Conservation (phyloP, 2,329 filamentous ascomycete species). For the Penicillium sp. region DNA sequence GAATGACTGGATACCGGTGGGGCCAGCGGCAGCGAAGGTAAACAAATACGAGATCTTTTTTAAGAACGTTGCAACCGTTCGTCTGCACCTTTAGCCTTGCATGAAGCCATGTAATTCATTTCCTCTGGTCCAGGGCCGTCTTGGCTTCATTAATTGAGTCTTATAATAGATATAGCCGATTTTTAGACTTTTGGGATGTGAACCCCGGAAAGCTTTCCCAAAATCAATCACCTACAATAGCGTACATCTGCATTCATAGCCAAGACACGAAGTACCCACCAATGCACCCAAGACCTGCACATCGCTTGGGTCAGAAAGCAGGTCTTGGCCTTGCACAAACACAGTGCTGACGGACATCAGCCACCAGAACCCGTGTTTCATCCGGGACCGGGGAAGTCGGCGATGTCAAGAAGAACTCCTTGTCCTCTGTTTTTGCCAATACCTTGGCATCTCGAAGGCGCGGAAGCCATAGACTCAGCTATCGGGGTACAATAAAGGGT, state of each 20-base stretch:
- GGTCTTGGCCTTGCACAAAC: constrained; percentile 11
- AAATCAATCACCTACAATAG: background rate
- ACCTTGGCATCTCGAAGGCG: background rate
- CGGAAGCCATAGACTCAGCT: background rate
- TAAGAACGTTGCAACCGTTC: background rate
- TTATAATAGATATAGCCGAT: background rate
- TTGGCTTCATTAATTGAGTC: background rate
- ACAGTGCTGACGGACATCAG: constrained; percentile 19
- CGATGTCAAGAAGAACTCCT: background rate
- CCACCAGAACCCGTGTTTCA: constrained; percentile 7
- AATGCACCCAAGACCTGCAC: background rate
- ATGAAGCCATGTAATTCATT: background rate
- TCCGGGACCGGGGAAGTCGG: background rate
- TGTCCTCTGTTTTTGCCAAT: background rate
- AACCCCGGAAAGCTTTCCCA: background rate
- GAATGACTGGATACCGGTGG: background rate
- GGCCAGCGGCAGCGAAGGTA: background rate
- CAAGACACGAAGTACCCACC: background rate
- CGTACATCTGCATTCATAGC: background rate
- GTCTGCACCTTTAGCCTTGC: background rate
- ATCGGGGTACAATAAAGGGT: constrained; percentile 15
- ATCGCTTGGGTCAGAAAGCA: background rate
- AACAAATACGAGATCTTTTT: background rate
- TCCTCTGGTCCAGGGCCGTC: background rate
- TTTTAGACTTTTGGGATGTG: background rate